phyloP scores from a whole-genome alignment of 495 filamentous ascomycete species.

The Xylaria grammica region DNA sequence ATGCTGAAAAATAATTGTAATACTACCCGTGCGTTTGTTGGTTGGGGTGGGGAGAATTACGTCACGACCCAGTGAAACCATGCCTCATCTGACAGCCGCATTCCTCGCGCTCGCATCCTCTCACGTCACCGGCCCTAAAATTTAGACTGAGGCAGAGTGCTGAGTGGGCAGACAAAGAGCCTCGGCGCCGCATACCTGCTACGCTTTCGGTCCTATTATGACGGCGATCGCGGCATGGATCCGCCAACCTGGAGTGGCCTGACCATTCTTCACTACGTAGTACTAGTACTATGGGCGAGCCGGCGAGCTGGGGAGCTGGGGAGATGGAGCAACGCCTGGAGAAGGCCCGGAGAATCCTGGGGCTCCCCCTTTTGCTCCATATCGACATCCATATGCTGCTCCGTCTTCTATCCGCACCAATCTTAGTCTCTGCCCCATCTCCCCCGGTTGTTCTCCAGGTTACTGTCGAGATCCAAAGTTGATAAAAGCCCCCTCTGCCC shows the following conservation, averaged over 20 bases:
- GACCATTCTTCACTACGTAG: not conserved
- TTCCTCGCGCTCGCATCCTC: constrained; percentile 4
- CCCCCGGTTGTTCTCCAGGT: not conserved
- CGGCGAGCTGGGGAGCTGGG: not conserved
- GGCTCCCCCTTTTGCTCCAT: not conserved
- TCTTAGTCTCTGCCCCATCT: not conserved
- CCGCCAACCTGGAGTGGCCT: constrained; percentile 13
- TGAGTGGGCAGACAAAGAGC: not conserved
- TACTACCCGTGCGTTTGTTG: not conserved
- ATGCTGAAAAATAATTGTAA: not conserved
- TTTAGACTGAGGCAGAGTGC: not conserved
- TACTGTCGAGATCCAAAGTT: not conserved
- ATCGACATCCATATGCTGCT: not conserved
- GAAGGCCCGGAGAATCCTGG: constrained; percentile 2
- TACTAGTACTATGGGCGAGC: not conserved
- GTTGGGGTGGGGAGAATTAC: not conserved
- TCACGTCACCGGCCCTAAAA: constrained; percentile 12
- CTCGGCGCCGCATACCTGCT: not conserved
- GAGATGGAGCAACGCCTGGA: constrained; percentile 6
- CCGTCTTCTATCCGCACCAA: not conserved
- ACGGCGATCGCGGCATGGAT: constrained; percentile 7
- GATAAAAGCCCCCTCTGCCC: constrained; percentile 14
- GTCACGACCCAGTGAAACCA: constrained; percentile 5
- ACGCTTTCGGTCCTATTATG: constrained; percentile 18
- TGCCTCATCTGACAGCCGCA: constrained; percentile 17